Base-by-base conservation (phyloP, 2,329 filamentous ascomycete species). In the Penicillium psychrosexuale region DNA sequence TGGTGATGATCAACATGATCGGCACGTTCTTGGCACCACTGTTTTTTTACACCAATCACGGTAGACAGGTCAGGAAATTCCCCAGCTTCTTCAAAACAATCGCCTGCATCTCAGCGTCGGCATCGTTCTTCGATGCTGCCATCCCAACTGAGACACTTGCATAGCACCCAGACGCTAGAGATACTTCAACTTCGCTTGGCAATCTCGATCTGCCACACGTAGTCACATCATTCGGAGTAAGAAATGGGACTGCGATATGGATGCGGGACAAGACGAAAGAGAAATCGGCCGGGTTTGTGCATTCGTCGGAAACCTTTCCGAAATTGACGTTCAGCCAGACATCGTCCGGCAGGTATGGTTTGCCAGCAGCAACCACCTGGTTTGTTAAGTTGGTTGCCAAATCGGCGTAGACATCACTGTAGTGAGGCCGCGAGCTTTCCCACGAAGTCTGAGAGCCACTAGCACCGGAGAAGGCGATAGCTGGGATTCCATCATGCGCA, bases 321-420 rank as follows among this genome's bases (percentile, higher is more conserved):
- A 87, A 88, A 72, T 90, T 90, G 62, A 90, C 85, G 61, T 89
- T 90, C 31, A 90, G 78, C 68, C 80, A 88, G 3, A 82, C 77
- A 43, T 80, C 77, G 0, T 74, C 63, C 0, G 87, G 86, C 3
- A 90, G 76, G 65, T 87, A 89, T 0, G 87, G 87, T 37, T 76
- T 76, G 37, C 84, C 84, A 0, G 80, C 77, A 1, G 70, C 75
- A 28, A 87, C 66, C 37, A 90, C 64, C 3, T 75, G 75, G 47
- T 81, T 72, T 8, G 84, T 85, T 6, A 90, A 66, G 27, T 80
- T 82, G 12, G 80, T 73, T 1, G 86, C 81, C 5, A 89, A 77
- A 48, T 86, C 78, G 3, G 83, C 84, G 62, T 90, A 90, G n/a
- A 89, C 70, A 12, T 72, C 69, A 69, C 81, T 82, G 59, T 82